phyloP scores from a whole-genome alignment of 148 eudicot species.

The Vaccinium corymbosum region DNA sequence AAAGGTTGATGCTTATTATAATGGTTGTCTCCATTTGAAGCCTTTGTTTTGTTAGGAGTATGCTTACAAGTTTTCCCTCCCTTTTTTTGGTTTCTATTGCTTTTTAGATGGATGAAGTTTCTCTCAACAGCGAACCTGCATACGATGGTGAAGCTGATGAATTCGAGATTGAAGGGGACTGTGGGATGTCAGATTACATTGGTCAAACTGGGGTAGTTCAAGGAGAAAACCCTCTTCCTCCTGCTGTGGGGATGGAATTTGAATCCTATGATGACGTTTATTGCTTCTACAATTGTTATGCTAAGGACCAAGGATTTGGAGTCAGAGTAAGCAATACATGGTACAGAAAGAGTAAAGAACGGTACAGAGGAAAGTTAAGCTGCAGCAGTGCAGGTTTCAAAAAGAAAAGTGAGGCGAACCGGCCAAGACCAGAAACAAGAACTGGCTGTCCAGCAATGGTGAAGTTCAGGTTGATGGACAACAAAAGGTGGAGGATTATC shows the following conservation, averaged over 20 bases:
- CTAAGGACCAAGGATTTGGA: constrained; percentile 35
- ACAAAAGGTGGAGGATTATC: constrained; percentile 36
- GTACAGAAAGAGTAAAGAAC: constrained; percentile 39
- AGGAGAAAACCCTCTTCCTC: constrained; percentile 41
- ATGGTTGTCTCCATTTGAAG: not conserved
- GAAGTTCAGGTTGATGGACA: constrained; percentile 40
- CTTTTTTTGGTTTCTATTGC: not conserved
- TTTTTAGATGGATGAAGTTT: constrained; percentile 35
- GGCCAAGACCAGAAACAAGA: constrained; percentile 40
- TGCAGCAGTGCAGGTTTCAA: constrained; percentile 42
- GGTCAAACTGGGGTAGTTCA: constrained; percentile 27
- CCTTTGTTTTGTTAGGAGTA: not conserved
- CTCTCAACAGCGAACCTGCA: constrained; percentile 31
- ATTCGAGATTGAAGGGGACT: constrained; percentile 33
- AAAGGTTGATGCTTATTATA: not conserved
- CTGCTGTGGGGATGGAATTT: constrained; percentile 42
- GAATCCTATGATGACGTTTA: constrained; percentile 44
- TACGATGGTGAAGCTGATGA: constrained; percentile 31
- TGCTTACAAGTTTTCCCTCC: not conserved
- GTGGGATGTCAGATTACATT: constrained; percentile 33
- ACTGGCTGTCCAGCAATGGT: constrained; percentile 41
- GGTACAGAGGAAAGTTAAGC: constrained; percentile 35
- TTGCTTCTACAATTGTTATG: constrained; percentile 36
- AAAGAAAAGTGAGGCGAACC: constrained; percentile 33
- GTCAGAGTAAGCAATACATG: constrained; percentile 37